These are phyloP conservation scores for Meira miltonrushii DNA, from an alignment of 1,284 basidiomycete genomes.

Conservation along the genomic window DNA sequence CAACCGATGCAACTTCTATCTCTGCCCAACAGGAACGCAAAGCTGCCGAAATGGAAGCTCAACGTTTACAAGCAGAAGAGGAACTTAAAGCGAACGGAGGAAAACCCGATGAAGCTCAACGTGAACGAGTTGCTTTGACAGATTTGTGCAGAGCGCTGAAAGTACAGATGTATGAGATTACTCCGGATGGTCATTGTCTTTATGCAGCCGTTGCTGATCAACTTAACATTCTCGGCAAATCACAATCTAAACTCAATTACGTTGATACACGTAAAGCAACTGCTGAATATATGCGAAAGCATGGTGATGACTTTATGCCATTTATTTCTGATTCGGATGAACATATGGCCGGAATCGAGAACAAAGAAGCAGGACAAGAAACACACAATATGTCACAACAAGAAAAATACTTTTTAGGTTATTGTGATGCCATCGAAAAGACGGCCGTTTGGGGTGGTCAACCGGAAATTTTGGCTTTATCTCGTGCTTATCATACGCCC, in stretches of 20 bases:
- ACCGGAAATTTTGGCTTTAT: constrained; percentile 87
- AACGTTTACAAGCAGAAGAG: constrained; percentile 28
- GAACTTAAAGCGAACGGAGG: constrained; percentile 32
- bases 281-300: constrained; percentile 73
- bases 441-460: constrained; percentile 95
- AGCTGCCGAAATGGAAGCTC: constrained; percentile 32
- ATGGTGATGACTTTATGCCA: constrained; percentile 86
- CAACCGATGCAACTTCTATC: neutral
- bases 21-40: constrained; percentile 25
- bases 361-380: constrained; percentile 64
- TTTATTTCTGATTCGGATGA: constrained; percentile 66
- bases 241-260: constrained; percentile 40
- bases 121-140: constrained; percentile 31
- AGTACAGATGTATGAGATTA: constrained; percentile 56
- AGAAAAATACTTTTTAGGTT: constrained; percentile 68
- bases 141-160: constrained; percentile 33
- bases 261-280: constrained; percentile 63
- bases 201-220: constrained; percentile 88
- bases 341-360: constrained; percentile 58
- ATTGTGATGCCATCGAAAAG: constrained; percentile 73
- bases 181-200: constrained; percentile 86
- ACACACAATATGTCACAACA: constrained; percentile 59
- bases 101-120: constrained; percentile 28
- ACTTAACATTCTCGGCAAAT: constrained; percentile 41
- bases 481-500: constrained; percentile 73